Evolutionary conservation across 352 stramenopile species (phyloP), one percentile per base, ranked within the genome.

Genomic region (Phytophthora rubi): DNA sequence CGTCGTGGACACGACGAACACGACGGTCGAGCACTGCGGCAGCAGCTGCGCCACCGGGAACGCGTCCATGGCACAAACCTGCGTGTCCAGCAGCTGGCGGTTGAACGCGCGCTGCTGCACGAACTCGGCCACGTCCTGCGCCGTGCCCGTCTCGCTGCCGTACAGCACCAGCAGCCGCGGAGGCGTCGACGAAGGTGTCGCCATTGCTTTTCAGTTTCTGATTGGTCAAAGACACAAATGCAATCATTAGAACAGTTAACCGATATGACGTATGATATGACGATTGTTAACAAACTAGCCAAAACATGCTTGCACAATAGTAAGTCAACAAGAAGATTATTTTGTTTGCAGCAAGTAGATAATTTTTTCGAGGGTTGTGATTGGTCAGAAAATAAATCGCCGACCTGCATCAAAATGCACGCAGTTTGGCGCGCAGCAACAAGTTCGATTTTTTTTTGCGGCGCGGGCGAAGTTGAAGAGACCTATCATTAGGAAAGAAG

Each of bases 1-100:
- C 30, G 90, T 98, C 28, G 94, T 98, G 32, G 92, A 82, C 7
- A 95, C 89, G 9, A 98, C 76, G 69, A 98, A 98, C 32, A 98
- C 79, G 13, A 97, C 89, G 26, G 90, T 72, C 23, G 67, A 59
- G 62, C 83, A 88, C 16, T 77, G 58, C 16, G 80, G 81, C 18
- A 93, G 76, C 59, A 88, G 32, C 6, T 87, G 49, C 23, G 66
- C 56, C 35, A 92, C 75, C 7, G 79, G 70, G 65, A 94, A 94
- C 6, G 68, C 80, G 66, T 98, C 89, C 75, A 98, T 79, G 33
- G 89, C 68, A 28, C 33, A 45, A 23, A 86, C 54, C 57, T 89
- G 73, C 65, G 84, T 79, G 59, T 90, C 81, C 13, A 65, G 21
- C 13, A 97, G 80, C 32, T 82, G 65, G 10, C 90, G 77, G 51